Conservation (phyloP, 1,284 basidiomycete genomes). For the Cutaneotrichosporon dermatis region DNA sequence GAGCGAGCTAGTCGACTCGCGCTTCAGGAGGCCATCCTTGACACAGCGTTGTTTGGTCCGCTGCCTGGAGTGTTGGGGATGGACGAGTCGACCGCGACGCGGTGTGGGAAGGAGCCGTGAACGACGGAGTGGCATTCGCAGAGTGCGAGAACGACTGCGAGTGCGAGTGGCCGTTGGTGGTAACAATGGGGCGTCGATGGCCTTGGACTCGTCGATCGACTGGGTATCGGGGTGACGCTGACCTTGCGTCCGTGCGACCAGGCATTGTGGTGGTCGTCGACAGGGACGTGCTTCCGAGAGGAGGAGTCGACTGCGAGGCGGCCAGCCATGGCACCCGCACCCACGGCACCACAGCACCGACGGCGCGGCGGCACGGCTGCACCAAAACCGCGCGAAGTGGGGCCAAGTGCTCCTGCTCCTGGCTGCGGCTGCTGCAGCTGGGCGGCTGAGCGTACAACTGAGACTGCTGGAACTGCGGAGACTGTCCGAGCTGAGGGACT, state of each 20-base stretch:
- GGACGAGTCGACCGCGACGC: constrained; percentile 7
- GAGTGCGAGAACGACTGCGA: not conserved
- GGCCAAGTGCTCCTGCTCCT: too few species aligned
- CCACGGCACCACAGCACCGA: too few species aligned
- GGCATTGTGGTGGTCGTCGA: constrained; percentile 18
- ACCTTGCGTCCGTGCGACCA: constrained; percentile 37
- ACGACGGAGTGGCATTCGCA: not conserved
- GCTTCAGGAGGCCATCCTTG: constrained; percentile 28
- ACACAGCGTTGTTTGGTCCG: not conserved
- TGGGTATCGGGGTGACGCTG: constrained; percentile 26
- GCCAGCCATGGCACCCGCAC: too few species aligned
- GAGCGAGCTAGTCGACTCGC: constrained; percentile 42
- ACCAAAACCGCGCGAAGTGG: too few species aligned
- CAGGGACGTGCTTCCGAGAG: constrained; percentile 3
- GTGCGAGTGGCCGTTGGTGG: constrained; percentile 2
- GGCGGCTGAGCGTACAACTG: too few species aligned
- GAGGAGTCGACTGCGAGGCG: not conserved
- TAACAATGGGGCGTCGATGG: not conserved
- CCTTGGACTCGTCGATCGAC: constrained; percentile 22
- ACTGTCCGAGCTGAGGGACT: too few species aligned
- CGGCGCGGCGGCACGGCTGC: not conserved
- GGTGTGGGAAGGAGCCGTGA: not conserved
- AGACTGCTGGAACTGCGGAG: too few species aligned
- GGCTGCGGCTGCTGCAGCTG: too few species aligned
- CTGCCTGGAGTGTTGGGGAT: constrained; percentile 10